These are phyloP conservation scores for Neocallimastix lanati DNA, from an alignment of 192 early-diverging fungal genomes.

Conservation along the genomic window DNA sequence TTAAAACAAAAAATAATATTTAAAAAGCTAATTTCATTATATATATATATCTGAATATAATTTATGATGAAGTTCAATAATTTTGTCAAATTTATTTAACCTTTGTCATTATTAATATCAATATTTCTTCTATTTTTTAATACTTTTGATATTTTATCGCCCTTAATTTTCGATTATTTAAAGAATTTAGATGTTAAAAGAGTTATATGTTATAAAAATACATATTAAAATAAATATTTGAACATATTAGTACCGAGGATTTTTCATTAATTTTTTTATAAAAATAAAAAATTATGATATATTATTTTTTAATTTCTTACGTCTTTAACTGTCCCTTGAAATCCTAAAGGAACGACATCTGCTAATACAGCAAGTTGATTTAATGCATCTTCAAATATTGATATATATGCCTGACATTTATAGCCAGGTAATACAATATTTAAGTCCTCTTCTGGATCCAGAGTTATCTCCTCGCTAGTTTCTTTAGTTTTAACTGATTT, in stretches of 20 bases:
- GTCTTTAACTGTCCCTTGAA: slow-evolving; percentile 10
- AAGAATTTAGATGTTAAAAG: too few species aligned
- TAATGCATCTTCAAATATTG: slow-evolving; percentile 33
- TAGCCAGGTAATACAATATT: slow-evolving; percentile 4
- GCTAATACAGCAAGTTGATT: slow-evolving; percentile 31
- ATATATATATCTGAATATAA: too few species aligned
- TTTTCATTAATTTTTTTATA: too few species aligned
- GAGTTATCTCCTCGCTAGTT: not conserved
- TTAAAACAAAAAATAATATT: too few species aligned
- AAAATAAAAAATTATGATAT: too few species aligned
- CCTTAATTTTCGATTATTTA: too few species aligned
- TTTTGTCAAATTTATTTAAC: too few species aligned
- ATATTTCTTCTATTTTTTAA: slow-evolving; percentile 21
- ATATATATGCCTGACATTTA: slow-evolving; percentile 24
- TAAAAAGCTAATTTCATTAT: too few species aligned
- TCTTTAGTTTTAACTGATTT: not conserved
- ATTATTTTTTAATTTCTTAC: not conserved
- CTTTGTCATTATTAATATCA: slow-evolving; percentile 12
- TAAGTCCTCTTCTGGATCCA: not conserved
- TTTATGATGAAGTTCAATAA: too few species aligned
- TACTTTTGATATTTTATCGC: slow-evolving; percentile 24
- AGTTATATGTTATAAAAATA: too few species aligned
- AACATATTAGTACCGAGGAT: too few species aligned
- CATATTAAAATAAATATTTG: slow-evolving; percentile 4
- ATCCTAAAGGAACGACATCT: slow-evolving; percentile 16